Evolutionary conservation across 495 filamentous ascomycete species (phyloP).

Genomic region (Hyaloscypha variabilis): DNA sequence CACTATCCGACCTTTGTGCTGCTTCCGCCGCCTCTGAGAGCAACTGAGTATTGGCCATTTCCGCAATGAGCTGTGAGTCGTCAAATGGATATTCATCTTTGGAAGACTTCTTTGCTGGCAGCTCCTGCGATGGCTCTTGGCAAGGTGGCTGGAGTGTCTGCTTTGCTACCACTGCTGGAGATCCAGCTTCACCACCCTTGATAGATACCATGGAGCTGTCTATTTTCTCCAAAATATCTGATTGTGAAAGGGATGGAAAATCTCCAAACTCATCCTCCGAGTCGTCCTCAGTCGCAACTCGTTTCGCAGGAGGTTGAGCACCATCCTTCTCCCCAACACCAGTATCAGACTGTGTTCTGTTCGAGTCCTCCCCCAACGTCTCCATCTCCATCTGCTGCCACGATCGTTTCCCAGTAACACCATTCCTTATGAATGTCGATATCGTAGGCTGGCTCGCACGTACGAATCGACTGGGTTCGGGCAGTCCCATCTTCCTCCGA

Average conservation of each 20-base stretch:
- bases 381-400: constrained; percentile 30
- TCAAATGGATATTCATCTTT: constrained; percentile 11
- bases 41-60: constrained; percentile 22
- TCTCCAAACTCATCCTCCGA: constrained; percentile 32
- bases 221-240: constrained; percentile 27
- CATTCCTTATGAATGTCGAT: constrained; percentile 41
- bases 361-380: constrained; percentile 16
- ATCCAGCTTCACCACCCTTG: neutral
- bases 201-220: constrained; percentile 21
- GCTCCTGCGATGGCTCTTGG: neutral
- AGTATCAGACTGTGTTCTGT: neutral
- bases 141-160: neutral
- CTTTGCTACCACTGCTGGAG: neutral
- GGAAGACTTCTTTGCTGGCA: constrained; percentile 2
- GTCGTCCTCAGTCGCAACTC: constrained; percentile 2
- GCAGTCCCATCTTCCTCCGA: constrained; percentile 43
- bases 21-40: constrained; percentile 24
- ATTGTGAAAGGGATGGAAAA: constrained; percentile 30
- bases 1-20: constrained; percentile 5
- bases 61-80: constrained; percentile 1
- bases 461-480: constrained; percentile 44
- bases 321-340: neutral
- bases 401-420: constrained; percentile 19
- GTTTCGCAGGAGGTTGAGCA: constrained; percentile 6
- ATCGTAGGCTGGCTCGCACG: constrained; percentile 51